phyloP scores from a whole-genome alignment of 805 yeast genomes.

The Yamadazyma akitaensis region DNA sequence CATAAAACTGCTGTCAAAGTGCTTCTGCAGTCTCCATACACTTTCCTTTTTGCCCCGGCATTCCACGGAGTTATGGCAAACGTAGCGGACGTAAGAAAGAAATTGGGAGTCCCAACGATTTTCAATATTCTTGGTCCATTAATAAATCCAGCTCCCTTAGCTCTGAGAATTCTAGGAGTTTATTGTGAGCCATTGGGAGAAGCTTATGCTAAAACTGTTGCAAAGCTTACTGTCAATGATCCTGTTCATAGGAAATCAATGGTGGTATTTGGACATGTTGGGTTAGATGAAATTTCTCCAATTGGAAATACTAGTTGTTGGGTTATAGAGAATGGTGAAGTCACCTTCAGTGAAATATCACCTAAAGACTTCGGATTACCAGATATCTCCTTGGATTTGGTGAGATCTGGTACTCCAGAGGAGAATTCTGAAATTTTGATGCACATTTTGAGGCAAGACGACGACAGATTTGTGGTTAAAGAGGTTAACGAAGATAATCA shows the following conservation, averaged over 20 bases:
- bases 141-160: slow-evolving; percentile 81
- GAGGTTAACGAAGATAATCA: slow-evolving; percentile 29
- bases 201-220: slow-evolving; percentile 80
- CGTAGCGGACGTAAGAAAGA: slow-evolving; percentile 74
- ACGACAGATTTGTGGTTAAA: slow-evolving; percentile 44
- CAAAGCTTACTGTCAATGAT: slow-evolving; percentile 51
- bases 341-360: slow-evolving; percentile 43
- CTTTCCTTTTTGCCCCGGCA: slow-evolving; percentile 86
- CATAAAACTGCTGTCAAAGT: slow-evolving; percentile 57
- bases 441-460: slow-evolving; percentile 43
- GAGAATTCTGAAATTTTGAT: slow-evolving; percentile 69
- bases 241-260: slow-evolving; percentile 55
- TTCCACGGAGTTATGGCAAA: slow-evolving; percentile 90
- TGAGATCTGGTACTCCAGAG: slow-evolving; percentile 80
- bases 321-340: slow-evolving; percentile 52
- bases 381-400: slow-evolving; percentile 64
- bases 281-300: slow-evolving; percentile 92
- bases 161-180: slow-evolving; percentile 86
- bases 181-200: slow-evolving; percentile 75
- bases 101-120: slow-evolving; percentile 85
- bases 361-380: slow-evolving; percentile 83
- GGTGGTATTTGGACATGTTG: slow-evolving; percentile 91
- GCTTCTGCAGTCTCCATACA: slow-evolving; percentile 49
- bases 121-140: slow-evolving; percentile 94
- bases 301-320: slow-evolving; percentile 79